Evolutionary conservation across 805 yeast species (phyloP).

Genomic region (Candida schatavii): DNA sequence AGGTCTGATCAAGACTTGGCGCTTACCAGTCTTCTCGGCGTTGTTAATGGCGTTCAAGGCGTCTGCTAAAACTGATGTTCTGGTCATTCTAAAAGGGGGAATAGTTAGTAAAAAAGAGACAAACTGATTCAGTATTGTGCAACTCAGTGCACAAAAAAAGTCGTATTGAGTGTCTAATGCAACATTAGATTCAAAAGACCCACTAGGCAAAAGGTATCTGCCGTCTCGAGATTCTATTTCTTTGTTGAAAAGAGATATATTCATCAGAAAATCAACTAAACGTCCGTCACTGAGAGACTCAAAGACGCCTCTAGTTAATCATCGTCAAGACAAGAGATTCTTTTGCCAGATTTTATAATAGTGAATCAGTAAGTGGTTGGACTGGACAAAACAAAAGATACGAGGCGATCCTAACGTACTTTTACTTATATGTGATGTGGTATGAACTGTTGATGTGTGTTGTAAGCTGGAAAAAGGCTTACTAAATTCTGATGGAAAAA

Average conservation of each 20-base stretch:
- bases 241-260: slow-evolving; percentile 14
- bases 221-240: slow-evolving; percentile 17
- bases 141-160: slow-evolving; percentile 11
- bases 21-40: slow-evolving; percentile 37
- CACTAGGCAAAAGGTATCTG: slow-evolving; percentile 22
- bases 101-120: slow-evolving; percentile 12
- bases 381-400: background rate
- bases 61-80: slow-evolving; percentile 36
- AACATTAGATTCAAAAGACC: slow-evolving; percentile 26
- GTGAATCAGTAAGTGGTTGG: slow-evolving; percentile 6
- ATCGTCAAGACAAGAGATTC: slow-evolving; percentile 19
- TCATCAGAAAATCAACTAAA: slow-evolving; percentile 7
- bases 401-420: background rate
- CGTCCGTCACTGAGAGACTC: too few species aligned
- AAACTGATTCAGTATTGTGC: slow-evolving; percentile 6
- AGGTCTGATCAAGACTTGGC: slow-evolving; percentile 35
- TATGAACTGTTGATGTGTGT: too few species aligned
- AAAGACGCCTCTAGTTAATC: slow-evolving; percentile 9
- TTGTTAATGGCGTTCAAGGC: slow-evolving; percentile 36
- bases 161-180: slow-evolving; percentile 39
- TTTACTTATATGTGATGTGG: too few species aligned
- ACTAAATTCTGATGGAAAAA: too few species aligned
- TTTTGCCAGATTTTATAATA: slow-evolving; percentile 10
- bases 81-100: slow-evolving; percentile 21
- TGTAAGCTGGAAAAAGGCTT: too few species aligned